Evolutionary conservation across 495 filamentous ascomycete genomes (phyloP), one percentile per base, ranked within the genome.

Genomic region (Niebla homalea): DNA sequence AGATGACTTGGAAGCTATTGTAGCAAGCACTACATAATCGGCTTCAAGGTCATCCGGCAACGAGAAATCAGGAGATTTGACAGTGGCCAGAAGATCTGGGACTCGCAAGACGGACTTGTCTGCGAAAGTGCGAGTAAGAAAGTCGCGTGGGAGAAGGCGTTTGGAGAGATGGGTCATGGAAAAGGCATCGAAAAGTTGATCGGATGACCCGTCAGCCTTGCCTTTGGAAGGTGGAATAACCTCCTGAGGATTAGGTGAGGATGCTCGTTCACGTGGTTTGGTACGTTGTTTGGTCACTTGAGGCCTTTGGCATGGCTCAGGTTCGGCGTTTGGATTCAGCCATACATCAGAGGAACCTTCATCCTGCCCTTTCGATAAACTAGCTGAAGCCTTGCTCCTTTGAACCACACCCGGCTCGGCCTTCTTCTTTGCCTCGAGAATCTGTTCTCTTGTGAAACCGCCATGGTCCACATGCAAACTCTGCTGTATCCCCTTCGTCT

Each of bases 11-110:
- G 78, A 83, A 3, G 85, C 85, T 48, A 97, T 77, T 49, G 92
- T 84, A 14, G 80, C 92, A 50, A 96, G 80, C 8, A 95, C 77
- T 22, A 97, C 86, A 52, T 81, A 84, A 62, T 97, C 93, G 20
- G 78, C 75, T 56, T 93, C 86, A 19, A 90, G 69, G 40, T 92
- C 81, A 48, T 96, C 87, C 2, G 93, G 93, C 0, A 89, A 75
- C 23, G 85, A 77, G 61, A 84, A 99, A n/a, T 83, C 73, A 1
- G 90, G 93, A 0, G 78, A 77, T 64, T 87, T 90, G 47, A 99
- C 77, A 12, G 72, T 74, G 53, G 81, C 81, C 35, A 99, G 72
- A 18, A 97, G 74, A 51, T 89, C 83, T 2, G 93, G 89, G 47
- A 97, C 77, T 12, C 76, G 73, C 48, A 85, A 84, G 12, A 82